These are phyloP conservation scores for Phytophthora citricola DNA, from an alignment of 352 stramenopile species.

Conservation along the genomic window DNA sequence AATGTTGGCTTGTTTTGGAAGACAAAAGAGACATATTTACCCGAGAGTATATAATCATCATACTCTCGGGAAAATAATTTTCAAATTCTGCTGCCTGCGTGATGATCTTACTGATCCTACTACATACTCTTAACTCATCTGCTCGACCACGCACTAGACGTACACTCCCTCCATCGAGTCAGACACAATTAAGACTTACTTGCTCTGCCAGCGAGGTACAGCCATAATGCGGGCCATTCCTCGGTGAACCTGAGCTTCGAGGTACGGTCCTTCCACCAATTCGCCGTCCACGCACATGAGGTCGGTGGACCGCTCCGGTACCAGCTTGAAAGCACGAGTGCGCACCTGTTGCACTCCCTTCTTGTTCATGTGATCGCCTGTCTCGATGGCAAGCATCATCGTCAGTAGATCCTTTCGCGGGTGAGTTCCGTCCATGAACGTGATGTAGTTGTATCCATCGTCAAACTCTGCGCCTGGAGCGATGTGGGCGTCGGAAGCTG, in stretches of 20 bases:
- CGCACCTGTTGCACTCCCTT: constrained; percentile 51
- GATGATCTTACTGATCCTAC: too few relatives aligned
- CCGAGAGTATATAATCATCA: too few relatives aligned
- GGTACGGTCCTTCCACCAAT: constrained; percentile 47
- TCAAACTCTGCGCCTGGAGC: constrained; percentile 56
- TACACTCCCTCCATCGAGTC: too few relatives aligned
- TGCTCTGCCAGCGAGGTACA: constrained; percentile 30
- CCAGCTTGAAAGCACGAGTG: constrained; percentile 66
- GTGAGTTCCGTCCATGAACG: constrained; percentile 47
- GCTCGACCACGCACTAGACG: too few relatives aligned
- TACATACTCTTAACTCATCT: too few relatives aligned
- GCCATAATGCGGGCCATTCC: constrained; percentile 62
- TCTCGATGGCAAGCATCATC: constrained; percentile 62
- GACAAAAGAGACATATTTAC: too few relatives aligned
- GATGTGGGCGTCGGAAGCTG: constrained; percentile 53
- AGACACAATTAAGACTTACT: neutral
- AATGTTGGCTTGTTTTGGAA: too few relatives aligned
- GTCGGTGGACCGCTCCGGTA: constrained; percentile 45
- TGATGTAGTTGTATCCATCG: constrained; percentile 76
- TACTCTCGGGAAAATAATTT: too few relatives aligned
- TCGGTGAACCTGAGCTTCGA: constrained; percentile 67
- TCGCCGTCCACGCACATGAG: constrained; percentile 73
- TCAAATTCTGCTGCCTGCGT: too few relatives aligned
- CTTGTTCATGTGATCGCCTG: constrained; percentile 53
- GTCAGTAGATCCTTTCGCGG: constrained; percentile 45